A percentile compares a stretch with the other conserved stretches of the same genome.
phyloP scores from a whole-genome alignment of 1,284 basidiomycete genomes.

The Wolfiporia cocos region DNA sequence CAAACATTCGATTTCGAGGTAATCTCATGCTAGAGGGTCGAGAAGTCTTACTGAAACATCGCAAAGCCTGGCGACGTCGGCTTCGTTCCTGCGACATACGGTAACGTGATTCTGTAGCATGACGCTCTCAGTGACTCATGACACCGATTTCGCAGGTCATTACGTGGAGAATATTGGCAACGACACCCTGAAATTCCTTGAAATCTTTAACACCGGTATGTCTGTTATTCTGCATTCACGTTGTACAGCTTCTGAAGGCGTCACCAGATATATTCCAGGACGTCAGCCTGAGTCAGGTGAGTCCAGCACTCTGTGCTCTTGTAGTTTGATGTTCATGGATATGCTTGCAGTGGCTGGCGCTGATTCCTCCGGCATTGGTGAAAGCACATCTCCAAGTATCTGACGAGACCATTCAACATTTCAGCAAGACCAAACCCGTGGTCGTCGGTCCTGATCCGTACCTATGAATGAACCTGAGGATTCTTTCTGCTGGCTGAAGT shows the following conservation, averaged over 20 bases:
- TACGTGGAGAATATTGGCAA: slow-evolving; percentile 69
- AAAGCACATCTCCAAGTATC: slow-evolving; percentile 53
- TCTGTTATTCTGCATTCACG: background rate
- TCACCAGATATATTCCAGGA: slow-evolving; percentile 49
- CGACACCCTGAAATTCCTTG: slow-evolving; percentile 54
- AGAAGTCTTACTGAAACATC: too few relatives aligned
- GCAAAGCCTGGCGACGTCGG: slow-evolving; percentile 65
- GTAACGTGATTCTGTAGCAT: slow-evolving; percentile 19
- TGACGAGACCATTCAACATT: slow-evolving; percentile 42
- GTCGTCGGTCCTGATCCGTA: slow-evolving; percentile 32
- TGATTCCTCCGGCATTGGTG: slow-evolving; percentile 59
- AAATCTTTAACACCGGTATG: slow-evolving; percentile 55
- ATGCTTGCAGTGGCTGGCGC: slow-evolving; percentile 54
- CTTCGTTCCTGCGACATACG: slow-evolving; percentile 54
- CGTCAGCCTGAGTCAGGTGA: slow-evolving; percentile 53
- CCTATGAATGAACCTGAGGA: too few relatives aligned
- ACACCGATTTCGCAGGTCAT: too few relatives aligned
- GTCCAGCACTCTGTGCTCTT: background rate
- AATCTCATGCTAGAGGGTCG: slow-evolving; percentile 9
- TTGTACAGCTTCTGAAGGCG: background rate
- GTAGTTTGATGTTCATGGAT: slow-evolving; percentile 1
- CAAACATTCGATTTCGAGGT: slow-evolving; percentile 66
- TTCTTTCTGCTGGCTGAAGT: too few relatives aligned
- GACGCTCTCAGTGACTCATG: too few relatives aligned
- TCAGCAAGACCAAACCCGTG: slow-evolving; percentile 52